Evolutionary conservation across 176 grass and related monocot genomes (phyloP).

Genomic region (Cenchrus purpureus): DNA sequence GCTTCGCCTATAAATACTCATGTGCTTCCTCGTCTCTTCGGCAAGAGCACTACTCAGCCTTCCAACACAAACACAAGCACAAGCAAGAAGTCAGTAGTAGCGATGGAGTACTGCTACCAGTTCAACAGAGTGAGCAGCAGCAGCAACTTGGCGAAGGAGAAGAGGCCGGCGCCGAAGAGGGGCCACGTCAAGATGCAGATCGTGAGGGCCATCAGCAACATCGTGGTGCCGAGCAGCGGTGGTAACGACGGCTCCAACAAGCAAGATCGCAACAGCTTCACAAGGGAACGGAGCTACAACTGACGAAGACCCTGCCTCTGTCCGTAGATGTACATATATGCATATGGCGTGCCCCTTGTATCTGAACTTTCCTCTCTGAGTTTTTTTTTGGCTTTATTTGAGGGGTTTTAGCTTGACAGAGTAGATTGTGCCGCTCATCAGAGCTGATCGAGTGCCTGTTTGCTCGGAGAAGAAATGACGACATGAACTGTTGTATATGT

Average conservation of each 20-base stretch:
- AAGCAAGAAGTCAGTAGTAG: not conserved
- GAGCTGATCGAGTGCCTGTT: not conserved
- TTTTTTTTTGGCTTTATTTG: not conserved
- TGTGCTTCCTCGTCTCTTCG: not conserved
- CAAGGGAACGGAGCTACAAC: slow-evolving; percentile 42
- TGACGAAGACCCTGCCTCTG: not conserved
- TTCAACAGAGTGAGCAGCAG: not conserved
- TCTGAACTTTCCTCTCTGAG: not conserved
- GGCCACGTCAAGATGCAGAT: slow-evolving; percentile 49
- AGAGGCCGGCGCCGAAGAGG: slow-evolving; percentile 50
- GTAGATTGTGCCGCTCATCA: too few species aligned
- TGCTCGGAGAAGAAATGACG: not conserved
- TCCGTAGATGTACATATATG: not conserved
- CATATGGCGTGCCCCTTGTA: not conserved
- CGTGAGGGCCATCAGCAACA: slow-evolving; percentile 39
- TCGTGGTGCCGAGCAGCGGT: not conserved
- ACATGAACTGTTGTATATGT: not conserved
- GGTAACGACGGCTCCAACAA: not conserved
- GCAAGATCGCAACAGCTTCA: slow-evolving; percentile 37
- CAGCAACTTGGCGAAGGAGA: slow-evolving; percentile 40
- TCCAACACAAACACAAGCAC: not conserved
- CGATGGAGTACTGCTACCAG: slow-evolving; percentile 40
- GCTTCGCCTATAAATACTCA: slow-evolving; percentile 38
- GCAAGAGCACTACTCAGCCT: not conserved
- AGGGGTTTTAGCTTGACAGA: not conserved